These are phyloP conservation scores for Capsella bursapastoris DNA, from an alignment of 345 rosid species.

Conservation along the genomic window DNA sequence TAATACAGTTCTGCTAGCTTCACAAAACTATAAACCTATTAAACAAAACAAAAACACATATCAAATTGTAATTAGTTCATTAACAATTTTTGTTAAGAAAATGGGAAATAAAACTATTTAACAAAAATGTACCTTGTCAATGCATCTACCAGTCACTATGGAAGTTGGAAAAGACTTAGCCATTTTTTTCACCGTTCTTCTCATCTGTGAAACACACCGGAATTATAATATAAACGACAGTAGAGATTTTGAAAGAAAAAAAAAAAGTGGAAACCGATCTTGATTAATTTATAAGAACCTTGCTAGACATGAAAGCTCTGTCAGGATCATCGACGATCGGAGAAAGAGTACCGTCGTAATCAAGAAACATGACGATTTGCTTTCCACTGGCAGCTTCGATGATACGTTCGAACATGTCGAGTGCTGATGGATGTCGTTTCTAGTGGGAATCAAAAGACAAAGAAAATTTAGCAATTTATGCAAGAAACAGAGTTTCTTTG, in stretches of 20 bases:
- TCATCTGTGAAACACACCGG: slow-evolving; percentile 59
- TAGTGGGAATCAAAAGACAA: slow-evolving; percentile 18
- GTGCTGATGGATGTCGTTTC: slow-evolving; percentile 85
- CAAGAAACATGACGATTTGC: slow-evolving; percentile 90
- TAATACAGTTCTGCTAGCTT: slow-evolving; percentile 83
- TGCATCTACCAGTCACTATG: slow-evolving; percentile 92
- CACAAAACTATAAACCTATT: slow-evolving; percentile 84
- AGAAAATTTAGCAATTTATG: not conserved
- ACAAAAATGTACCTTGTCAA: slow-evolving; percentile 70
- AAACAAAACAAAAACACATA: not conserved
- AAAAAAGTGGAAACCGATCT: not conserved
- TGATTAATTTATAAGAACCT: slow-evolving; percentile 49
- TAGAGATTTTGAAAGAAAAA: not conserved
- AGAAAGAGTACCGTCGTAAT: slow-evolving; percentile 96
- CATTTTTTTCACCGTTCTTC: slow-evolving; percentile 68
- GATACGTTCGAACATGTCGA: slow-evolving; percentile 75
- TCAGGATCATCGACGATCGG: slow-evolving; percentile 96
- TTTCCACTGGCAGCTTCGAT: slow-evolving; percentile 74
- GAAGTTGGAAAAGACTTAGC: slow-evolving; percentile 86
- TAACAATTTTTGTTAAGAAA: too few species aligned
- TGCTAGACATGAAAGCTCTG: slow-evolving; percentile 83
- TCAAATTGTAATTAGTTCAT: not conserved
- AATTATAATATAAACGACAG: not conserved
- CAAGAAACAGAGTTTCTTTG: slow-evolving; percentile 5
- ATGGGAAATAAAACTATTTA: not conserved